Evolutionary conservation across 495 filamentous ascomycete genomes (phyloP).

Genomic region (Neurospora sublineolata): DNA sequence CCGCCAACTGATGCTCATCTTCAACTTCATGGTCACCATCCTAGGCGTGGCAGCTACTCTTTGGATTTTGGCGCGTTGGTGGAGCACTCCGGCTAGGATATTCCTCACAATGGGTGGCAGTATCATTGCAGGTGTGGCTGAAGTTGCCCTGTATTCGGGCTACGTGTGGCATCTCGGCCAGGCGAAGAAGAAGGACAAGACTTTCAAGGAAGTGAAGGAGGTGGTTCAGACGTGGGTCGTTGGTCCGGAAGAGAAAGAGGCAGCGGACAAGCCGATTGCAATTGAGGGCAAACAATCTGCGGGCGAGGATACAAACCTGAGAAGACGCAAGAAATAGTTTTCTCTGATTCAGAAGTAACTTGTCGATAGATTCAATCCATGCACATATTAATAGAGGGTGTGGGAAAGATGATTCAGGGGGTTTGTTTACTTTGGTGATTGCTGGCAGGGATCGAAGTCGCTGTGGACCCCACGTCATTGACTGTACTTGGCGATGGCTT

Average conservation of each 20-base stretch:
- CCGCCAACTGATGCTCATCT: constrained; percentile 58
- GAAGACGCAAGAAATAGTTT: constrained; percentile 23
- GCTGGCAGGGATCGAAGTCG: neutral
- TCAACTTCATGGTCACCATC: constrained; percentile 64
- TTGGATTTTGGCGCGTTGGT: constrained; percentile 60
- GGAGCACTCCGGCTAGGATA: constrained; percentile 57
- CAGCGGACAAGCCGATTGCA: constrained; percentile 27
- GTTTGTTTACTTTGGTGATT: neutral
- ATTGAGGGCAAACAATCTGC: constrained; percentile 3
- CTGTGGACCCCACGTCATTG: neutral
- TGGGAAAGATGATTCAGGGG: neutral
- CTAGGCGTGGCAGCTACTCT: constrained; percentile 58
- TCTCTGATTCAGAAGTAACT: too few species aligned
- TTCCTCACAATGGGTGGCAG: constrained; percentile 60
- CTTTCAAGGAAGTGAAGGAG: constrained; percentile 57
- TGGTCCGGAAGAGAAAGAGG: constrained; percentile 29
- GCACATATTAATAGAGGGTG: neutral
- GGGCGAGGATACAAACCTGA: constrained; percentile 16
- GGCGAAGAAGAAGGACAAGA: constrained; percentile 55
- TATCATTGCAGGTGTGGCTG: constrained; percentile 65
- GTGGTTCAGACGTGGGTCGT: constrained; percentile 62
- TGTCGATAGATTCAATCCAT: neutral
- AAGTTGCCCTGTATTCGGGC: constrained; percentile 77
- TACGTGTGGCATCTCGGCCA: constrained; percentile 70
- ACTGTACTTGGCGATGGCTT: neutral